Conservation (phyloP, 106 monocot genomes). For the Allium sativum region DNA sequence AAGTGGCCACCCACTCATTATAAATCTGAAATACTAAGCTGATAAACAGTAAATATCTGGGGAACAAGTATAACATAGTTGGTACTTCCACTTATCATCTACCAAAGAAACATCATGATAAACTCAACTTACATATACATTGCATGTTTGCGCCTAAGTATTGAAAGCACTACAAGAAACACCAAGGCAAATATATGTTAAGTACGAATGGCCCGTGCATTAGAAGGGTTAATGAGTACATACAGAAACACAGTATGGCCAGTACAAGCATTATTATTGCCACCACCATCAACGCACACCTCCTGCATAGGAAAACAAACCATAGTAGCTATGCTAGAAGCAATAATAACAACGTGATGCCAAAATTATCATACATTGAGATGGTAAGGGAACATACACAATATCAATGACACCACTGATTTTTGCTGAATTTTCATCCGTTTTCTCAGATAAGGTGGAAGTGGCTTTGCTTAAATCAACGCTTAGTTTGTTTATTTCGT, state of each 20-base stretch:
- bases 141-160: constrained; percentile 39
- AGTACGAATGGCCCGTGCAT: neutral
- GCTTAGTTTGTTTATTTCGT: constrained; percentile 62
- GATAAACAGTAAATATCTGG: neutral
- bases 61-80: no score
- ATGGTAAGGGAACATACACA: constrained; percentile 34
- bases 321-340: neutral
- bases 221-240: constrained; percentile 16
- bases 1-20: constrained; percentile 64
- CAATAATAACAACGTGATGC: no score
- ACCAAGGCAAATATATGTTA: neutral
- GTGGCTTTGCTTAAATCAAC: constrained; percentile 44
- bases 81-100: no score
- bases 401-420: constrained; percentile 34
- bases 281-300: constrained; percentile 39
- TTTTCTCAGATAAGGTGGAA: constrained; percentile 43
- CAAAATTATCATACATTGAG: no score
- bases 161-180: constrained; percentile 45
- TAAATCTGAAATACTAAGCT: constrained; percentile 46
- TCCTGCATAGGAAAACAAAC: constrained; percentile 22
- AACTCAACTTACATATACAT: constrained; percentile 57
- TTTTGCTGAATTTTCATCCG: constrained; percentile 46
- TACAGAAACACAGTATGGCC: constrained; percentile 64
- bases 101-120: neutral
- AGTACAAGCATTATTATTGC: constrained; percentile 65